These are phyloP conservation scores for Pluteus cervinus DNA, from an alignment of 768 basidiomycete genomes.

Conservation along the genomic window DNA sequence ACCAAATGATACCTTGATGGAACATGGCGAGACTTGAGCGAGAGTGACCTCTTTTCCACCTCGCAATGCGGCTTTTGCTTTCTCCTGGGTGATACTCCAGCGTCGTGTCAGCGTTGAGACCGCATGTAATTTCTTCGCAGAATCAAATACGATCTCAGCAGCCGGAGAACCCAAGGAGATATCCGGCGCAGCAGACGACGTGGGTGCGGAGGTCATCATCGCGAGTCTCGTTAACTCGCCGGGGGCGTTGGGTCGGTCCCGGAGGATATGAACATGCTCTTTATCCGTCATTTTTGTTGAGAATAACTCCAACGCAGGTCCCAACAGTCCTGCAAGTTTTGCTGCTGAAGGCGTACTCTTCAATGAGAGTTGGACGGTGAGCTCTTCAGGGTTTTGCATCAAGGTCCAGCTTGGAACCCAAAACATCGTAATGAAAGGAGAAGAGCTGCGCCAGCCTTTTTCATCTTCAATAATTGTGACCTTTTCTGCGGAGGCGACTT, in stretches of 20 bases:
- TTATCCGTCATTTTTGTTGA: constrained; percentile 17
- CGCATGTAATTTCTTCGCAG: constrained; percentile 5
- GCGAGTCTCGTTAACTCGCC: constrained; percentile 5
- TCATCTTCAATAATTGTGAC: constrained; percentile 13
- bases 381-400: constrained; percentile 6
- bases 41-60: constrained; percentile 15
- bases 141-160: constrained; percentile 10
- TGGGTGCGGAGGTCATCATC: background rate
- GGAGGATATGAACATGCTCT: constrained; percentile 14
- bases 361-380: constrained; percentile 10
- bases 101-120: constrained; percentile 18
- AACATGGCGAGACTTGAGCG: constrained; percentile 24
- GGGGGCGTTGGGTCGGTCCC: constrained; percentile 3
- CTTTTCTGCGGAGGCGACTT: background rate
- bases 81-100: constrained; percentile 13
- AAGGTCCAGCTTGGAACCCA: constrained; percentile 19
- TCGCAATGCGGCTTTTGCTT: constrained; percentile 13
- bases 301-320: constrained; percentile 17
- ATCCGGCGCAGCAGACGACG: background rate
- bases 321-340: constrained; percentile 11
- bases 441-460: constrained; percentile 14
- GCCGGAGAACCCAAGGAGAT: too few relatives aligned
- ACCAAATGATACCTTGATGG: constrained; percentile 23
- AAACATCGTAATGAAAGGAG: constrained; percentile 16
- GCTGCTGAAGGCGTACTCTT: constrained; percentile 13